These are phyloP conservation scores for Triticum turgidum DNA, from an alignment of 176 grass and related monocot species.

Conservation along the genomic window DNA sequence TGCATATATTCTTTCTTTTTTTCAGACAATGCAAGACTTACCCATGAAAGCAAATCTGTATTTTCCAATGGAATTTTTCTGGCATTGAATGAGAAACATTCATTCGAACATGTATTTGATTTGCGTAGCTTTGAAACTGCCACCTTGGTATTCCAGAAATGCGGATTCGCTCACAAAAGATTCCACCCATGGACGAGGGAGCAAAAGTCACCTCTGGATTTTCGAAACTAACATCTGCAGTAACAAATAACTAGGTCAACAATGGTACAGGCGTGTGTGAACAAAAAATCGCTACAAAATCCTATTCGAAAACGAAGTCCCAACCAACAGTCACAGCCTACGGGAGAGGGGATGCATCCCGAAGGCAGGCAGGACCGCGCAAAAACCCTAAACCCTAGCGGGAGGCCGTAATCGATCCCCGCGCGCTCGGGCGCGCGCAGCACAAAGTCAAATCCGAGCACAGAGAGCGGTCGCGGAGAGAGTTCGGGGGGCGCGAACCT, in stretches of 20 bases:
- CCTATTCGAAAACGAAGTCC: neutral
- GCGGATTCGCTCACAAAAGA: constrained; percentile 67
- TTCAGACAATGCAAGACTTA: constrained; percentile 41
- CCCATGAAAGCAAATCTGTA: constrained; percentile 83
- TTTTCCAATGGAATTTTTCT: constrained; percentile 65
- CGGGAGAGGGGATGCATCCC: no score
- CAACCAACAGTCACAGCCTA: neutral
- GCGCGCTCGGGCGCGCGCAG: neutral
- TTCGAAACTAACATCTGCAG: constrained; percentile 66
- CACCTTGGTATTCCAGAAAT: constrained; percentile 66
- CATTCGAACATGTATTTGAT: constrained; percentile 48
- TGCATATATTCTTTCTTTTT: neutral
- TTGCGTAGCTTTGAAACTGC: constrained; percentile 64
- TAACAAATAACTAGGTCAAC: neutral
- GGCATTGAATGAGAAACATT: constrained; percentile 67
- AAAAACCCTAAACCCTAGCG: constrained; percentile 43
- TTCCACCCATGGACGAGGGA: constrained; percentile 36
- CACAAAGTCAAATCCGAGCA: neutral
- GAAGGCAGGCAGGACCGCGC: neutral
- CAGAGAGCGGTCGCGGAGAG: neutral
- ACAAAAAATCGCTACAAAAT: neutral
- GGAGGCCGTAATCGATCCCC: constrained; percentile 1
- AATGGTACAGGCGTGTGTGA: neutral
- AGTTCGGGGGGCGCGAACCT: neutral
- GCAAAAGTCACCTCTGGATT: constrained; percentile 57